A percentile compares a stretch with the other conserved stretches of the same genome.
phyloP scores from a whole-genome alignment of 1,139 yeast genomes.

The Magnusiomyces suaveolens region DNA sequence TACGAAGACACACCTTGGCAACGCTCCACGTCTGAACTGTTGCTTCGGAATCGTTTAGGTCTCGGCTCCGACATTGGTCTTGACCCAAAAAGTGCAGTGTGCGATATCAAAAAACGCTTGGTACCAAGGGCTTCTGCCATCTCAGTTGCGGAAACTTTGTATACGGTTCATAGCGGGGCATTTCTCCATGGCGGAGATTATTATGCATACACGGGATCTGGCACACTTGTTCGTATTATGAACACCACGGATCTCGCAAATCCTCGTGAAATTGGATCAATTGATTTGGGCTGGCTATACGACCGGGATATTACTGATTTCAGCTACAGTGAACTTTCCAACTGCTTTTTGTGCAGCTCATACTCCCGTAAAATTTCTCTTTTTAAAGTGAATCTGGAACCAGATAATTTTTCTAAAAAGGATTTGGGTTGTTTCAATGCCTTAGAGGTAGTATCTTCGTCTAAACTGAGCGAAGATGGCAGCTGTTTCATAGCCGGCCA shows the following conservation, averaged over 20 bases:
- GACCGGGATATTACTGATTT: constrained; percentile 1
- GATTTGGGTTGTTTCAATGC: too few relatives aligned
- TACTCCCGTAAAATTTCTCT: background rate
- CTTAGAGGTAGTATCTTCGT: too few relatives aligned
- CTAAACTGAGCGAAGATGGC: too few relatives aligned
- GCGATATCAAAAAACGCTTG: background rate
- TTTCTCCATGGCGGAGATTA: background rate
- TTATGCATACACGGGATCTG: background rate
- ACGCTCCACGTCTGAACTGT: background rate
- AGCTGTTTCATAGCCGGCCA: too few relatives aligned
- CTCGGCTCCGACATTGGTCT: background rate
- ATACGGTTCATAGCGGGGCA: background rate
- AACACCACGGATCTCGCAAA: background rate
- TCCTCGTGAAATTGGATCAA: background rate
- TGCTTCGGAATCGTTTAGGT: background rate
- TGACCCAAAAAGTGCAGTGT: background rate
- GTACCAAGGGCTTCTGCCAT: background rate
- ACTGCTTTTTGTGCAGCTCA: background rate
- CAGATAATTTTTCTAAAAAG: background rate
- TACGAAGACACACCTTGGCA: background rate
- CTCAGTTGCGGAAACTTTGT: background rate
- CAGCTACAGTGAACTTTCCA: background rate
- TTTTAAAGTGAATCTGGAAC: background rate
- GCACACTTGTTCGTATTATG: background rate
- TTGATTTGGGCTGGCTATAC: background rate